Percentiles rank a stretch among this genome's conserved stretches.
phyloP scores from a whole-genome alignment of 495 filamentous ascomycete genomes.

The Glarea lozoyensis region DNA sequence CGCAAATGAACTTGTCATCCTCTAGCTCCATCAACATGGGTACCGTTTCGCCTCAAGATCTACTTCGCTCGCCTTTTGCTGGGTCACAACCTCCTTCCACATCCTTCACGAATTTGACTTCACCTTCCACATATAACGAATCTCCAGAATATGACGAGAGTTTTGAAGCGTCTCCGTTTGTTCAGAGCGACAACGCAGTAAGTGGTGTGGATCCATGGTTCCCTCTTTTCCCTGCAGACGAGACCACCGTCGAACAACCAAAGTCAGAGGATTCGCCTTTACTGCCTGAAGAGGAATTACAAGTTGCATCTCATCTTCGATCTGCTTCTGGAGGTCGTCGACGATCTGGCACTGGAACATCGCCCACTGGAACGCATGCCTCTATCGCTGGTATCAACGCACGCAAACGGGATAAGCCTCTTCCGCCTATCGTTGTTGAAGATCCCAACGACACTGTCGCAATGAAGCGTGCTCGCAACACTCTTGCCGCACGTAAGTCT shows the following conservation, averaged over 20 bases:
- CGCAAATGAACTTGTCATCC: slow-evolving; percentile 30
- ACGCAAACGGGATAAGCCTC: slow-evolving; percentile 65
- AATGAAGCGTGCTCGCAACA: slow-evolving; percentile 92
- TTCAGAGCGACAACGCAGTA: slow-evolving; percentile 32
- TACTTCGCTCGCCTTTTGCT: slow-evolving; percentile 55
- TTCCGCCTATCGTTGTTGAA: slow-evolving; percentile 67
- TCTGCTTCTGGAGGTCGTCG: slow-evolving; percentile 11
- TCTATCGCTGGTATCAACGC: slow-evolving; percentile 60
- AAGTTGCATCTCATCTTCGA: slow-evolving; percentile 30
- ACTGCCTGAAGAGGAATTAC: slow-evolving; percentile 33
- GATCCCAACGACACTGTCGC: slow-evolving; percentile 65
- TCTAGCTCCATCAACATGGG: slow-evolving; percentile 37
- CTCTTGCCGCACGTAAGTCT: slow-evolving; percentile 89
- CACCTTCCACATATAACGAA: slow-evolving; percentile 65
- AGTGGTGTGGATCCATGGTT: slow-evolving; percentile 44
- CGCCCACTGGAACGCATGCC: slow-evolving; percentile 49
- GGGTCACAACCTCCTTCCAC: slow-evolving; percentile 74
- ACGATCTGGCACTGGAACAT: slow-evolving; percentile 32
- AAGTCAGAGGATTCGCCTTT: slow-evolving; percentile 27
- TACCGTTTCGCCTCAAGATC: slow-evolving; percentile 81
- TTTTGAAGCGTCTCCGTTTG: slow-evolving; percentile 70
- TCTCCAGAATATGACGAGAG: slow-evolving; percentile 59
- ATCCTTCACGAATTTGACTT: slow-evolving; percentile 77
- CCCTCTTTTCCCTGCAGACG: slow-evolving; percentile 59
- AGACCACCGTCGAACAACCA: slow-evolving; percentile 9